Percentiles rank a stretch among this genome's conserved stretches.
phyloP scores from a whole-genome alignment of 306 rosid species.

The Malus fusca region DNA sequence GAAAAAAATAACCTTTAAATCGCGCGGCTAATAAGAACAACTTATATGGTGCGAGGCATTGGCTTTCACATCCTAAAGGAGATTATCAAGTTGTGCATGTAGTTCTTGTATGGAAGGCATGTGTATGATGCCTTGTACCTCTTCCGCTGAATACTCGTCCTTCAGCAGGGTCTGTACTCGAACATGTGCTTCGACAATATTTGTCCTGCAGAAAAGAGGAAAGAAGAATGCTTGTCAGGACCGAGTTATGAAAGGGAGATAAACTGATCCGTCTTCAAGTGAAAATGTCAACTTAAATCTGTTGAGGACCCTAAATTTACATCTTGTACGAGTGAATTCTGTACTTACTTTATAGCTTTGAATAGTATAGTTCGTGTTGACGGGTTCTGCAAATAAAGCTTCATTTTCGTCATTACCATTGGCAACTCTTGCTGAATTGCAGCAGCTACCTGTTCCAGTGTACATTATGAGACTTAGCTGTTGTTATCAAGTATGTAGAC shows the following conservation, averaged over 20 bases:
- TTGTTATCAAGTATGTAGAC: background rate
- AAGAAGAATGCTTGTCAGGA: background rate
- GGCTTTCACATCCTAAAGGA: constrained; percentile 36
- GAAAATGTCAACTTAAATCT: background rate
- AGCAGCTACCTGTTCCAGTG: constrained; percentile 54
- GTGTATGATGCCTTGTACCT: constrained; percentile 54
- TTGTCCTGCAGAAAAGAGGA: constrained; percentile 42
- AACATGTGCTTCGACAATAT: constrained; percentile 84
- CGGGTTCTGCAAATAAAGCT: constrained; percentile 86
- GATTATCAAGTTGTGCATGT: constrained; percentile 64
- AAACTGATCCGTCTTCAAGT: background rate
- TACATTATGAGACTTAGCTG: constrained; percentile 8
- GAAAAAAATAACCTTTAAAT: background rate
- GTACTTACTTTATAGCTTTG: constrained; percentile 86
- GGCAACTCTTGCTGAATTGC: constrained; percentile 85
- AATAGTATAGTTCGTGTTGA: constrained; percentile 84
- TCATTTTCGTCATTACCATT: constrained; percentile 70
- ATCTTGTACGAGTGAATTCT: background rate
- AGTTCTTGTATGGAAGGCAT: constrained; percentile 60
- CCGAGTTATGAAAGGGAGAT: background rate
- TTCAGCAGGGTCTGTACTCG: constrained; percentile 67
- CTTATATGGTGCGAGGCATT: background rate
- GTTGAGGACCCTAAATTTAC: background rate
- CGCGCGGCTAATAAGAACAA: background rate
- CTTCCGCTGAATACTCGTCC: constrained; percentile 75